These are phyloP conservation scores for Cutaneotrichosporon arboriforme DNA, from an alignment of 1,284 basidiomycete species.

Conservation along the genomic window DNA sequence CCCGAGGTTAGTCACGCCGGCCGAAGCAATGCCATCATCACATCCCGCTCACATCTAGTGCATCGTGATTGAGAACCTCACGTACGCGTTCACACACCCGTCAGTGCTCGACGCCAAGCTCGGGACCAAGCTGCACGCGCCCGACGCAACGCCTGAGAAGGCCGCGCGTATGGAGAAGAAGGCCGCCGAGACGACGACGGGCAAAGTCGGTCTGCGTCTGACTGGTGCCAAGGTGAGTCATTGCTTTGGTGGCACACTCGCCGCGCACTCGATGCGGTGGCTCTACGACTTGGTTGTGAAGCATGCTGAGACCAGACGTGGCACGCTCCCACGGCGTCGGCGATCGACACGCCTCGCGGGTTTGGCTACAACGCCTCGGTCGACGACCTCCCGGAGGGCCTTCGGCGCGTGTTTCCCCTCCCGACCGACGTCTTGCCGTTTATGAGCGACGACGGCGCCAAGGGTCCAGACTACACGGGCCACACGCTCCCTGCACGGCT, in stretches of 20 bases:
- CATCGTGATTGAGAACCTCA: conserved; percentile 80
- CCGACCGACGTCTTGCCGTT: conserved; percentile 25
- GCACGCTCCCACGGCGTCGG: conserved; percentile 55
- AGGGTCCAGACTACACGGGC: conserved; percentile 13
- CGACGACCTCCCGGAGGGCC: conserved; percentile 64
- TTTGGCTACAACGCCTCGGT: conserved; percentile 74
- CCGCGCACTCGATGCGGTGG: too few species aligned
- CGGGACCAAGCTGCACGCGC: conserved; percentile 68
- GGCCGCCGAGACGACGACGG: conserved; percentile 66
- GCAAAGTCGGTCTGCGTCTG: conserved; percentile 68
- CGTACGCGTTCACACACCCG: conserved; percentile 66
- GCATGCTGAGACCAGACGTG: conserved; percentile 59
- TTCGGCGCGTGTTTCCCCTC: conserved; percentile 70
- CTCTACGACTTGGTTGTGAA: too few species aligned
- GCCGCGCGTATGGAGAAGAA: conserved; percentile 67
- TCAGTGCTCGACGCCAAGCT: conserved; percentile 89
- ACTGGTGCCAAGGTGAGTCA: conserved; percentile 84
- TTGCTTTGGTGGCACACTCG: too few species aligned
- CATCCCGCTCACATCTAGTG: conserved; percentile 57
- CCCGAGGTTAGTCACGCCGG: conserved; percentile 26
- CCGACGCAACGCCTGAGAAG: conserved; percentile 66
- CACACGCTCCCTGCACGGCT: conserved; percentile 55
- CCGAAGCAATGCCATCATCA: too few species aligned
- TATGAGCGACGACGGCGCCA: background rate
- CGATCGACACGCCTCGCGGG: conserved; percentile 63